Base-by-base conservation (phyloP, 441 rosid genomes). In the Geranium incanum region DNA sequence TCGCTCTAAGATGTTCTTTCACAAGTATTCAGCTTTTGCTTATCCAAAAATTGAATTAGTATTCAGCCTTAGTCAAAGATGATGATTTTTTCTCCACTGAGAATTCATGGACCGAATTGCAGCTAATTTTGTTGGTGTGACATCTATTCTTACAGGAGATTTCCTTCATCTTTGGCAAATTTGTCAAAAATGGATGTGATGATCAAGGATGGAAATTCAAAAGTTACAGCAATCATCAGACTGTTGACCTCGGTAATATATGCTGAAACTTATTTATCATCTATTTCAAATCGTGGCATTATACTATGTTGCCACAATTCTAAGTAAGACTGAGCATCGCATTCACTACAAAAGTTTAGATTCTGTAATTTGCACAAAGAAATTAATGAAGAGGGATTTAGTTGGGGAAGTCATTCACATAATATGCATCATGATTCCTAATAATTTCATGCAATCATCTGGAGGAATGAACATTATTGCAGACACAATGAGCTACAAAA, bases 141-240 rank as follows among this genome's bases (percentile, higher is more conserved):
- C 70, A 36, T 36, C 66, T 73, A 39, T 60, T 77, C 36, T 79
- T 76, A 71, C 84, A 88, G 95, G 92, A 86, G 95, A 76, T 88
- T 89, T 78, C 96, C 95, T 55, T 67, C 91, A 33, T 74, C 85
- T 41, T 76, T 94, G 80, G 96, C 83, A 0, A 89, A 82, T 80
- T 72, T 91, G 70, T 87, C 97, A 60, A 91, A 81, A 59, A 76
- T 94, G 89, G 92, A 94, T 78, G 77, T 85, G 66, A 66, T 83
- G 75, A 87, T 91, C 71, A 88, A 88, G 78, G 97, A 91, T 75
- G 82, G 79, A 16, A 75, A 85, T 57, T 85, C 90, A 38, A 86
- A 81, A 69, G 77, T 86, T 67, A 85, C 90, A 7, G 88, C 91
- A 28, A 81, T 77, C 68, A 69, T 89, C 74, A 94, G 87, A 76